Evolutionary conservation across 2,329 filamentous ascomycete genomes (phyloP).

Genomic region (Grosmannia penicillata): DNA sequence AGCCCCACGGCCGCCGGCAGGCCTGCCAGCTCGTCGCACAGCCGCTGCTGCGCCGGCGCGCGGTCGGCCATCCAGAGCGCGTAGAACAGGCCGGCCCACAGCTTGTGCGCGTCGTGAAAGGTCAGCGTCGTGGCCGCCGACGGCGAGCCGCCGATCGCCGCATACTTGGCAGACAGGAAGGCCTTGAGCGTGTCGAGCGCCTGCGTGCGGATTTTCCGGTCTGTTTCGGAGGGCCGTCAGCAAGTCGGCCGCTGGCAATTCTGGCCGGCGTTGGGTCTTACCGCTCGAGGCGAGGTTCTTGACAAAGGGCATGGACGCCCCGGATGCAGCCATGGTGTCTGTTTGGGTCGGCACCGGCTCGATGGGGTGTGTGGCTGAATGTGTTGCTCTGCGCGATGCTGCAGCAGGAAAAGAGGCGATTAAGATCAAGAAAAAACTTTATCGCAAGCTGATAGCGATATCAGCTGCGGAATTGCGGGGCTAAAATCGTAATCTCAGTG

Average conservation of each 20-base stretch:
- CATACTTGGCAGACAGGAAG: slow-evolving; percentile 51
- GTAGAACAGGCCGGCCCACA: slow-evolving; percentile 94
- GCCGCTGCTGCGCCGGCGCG: slow-evolving; percentile 69
- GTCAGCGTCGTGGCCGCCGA: slow-evolving; percentile 35
- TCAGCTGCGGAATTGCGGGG: too few relatives aligned
- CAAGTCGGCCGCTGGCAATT: too few relatives aligned
- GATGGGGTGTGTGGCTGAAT: too few relatives aligned
- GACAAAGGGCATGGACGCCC: slow-evolving; percentile 54
- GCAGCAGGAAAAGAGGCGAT: background rate
- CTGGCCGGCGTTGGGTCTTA: slow-evolving; percentile 34
- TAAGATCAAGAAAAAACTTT: too few relatives aligned
- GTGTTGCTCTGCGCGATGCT: too few relatives aligned
- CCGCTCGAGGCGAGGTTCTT: slow-evolving; percentile 75
- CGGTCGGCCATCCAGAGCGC: slow-evolving; percentile 90
- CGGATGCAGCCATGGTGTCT: background rate
- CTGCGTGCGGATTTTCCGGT: slow-evolving; percentile 62
- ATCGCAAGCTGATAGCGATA: too few relatives aligned
- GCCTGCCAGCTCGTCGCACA: slow-evolving; percentile 62
- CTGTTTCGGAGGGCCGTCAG: slow-evolving; percentile 32
- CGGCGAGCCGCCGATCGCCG: slow-evolving; percentile 18
- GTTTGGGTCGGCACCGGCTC: background rate
- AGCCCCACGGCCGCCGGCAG: slow-evolving; percentile 27
- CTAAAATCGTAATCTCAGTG: too few relatives aligned
- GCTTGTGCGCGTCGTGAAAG: slow-evolving; percentile 61
- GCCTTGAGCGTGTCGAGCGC: slow-evolving; percentile 63